Percentiles rank a stretch among this genome's conserved stretches.
Evolutionary conservation across 1,284 basidiomycete genomes (phyloP).

Genomic region (Quambalaria eucalypti): DNA sequence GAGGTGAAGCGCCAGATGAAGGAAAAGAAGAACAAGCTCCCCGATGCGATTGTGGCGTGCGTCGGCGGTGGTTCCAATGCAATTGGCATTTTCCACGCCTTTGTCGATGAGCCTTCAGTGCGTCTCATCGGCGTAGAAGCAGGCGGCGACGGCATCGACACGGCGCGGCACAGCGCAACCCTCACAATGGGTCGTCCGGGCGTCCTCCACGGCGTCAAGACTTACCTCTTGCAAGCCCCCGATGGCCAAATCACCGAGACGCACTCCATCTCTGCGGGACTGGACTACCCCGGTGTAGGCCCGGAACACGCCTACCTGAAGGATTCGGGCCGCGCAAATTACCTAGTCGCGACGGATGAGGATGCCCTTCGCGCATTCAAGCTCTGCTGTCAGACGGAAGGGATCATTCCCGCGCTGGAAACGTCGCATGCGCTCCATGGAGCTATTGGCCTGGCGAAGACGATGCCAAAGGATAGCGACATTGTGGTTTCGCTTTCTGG

Average conservation of each 20-base stretch:
- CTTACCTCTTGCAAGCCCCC: conserved; percentile 81
- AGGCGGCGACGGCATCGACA: conserved; percentile 67
- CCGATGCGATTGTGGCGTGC: conserved; percentile 89
- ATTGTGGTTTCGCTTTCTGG: conserved; percentile 65
- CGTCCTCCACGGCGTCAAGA: conserved; percentile 89
- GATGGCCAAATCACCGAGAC: conserved; percentile 92
- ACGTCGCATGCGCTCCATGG: conserved; percentile 93
- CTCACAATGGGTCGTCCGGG: conserved; percentile 80
- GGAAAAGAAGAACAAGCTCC: conserved; percentile 69
- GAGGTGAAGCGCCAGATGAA: conserved; percentile 86
- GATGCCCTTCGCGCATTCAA: conserved; percentile 87
- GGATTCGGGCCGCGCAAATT: conserved; percentile 84
- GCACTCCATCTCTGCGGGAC: conserved; percentile 89
- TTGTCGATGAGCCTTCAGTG: conserved; percentile 35
- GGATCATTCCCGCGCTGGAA: conserved; percentile 95
- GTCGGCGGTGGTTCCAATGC: conserved; percentile 96
- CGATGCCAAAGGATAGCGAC: conserved; percentile 71
- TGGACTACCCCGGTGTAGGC: conserved; percentile 66
- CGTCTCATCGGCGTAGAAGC: conserved; percentile 44
- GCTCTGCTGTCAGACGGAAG: conserved; percentile 80
- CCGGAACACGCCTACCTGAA: conserved; percentile 97
- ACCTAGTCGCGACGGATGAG: conserved; percentile 84
- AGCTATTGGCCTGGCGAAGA: conserved; percentile 74
- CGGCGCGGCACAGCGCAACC: conserved; percentile 80
- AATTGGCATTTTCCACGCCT: conserved; percentile 58